Conservation (phyloP, 306 rosid genomes). For the Dalbergia cultrata region DNA sequence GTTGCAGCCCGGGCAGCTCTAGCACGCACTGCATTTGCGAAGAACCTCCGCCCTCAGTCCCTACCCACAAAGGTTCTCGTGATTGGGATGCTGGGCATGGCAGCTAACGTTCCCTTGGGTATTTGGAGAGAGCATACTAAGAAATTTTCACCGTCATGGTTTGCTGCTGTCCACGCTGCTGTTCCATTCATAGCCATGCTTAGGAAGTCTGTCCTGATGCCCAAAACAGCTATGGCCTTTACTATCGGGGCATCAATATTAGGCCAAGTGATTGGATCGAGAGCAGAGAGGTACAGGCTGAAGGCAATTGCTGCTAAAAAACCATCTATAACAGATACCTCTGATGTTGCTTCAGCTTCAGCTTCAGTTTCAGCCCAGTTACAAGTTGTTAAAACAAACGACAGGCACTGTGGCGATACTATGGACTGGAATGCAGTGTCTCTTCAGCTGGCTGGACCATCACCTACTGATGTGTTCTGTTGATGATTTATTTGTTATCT, state of each 20-base stretch:
- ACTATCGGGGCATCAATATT: conserved; percentile 92
- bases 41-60: conserved; percentile 94
- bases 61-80: conserved; percentile 92
- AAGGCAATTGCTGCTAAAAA: conserved; percentile 63
- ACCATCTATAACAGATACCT: conserved; percentile 49
- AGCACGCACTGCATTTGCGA: conserved; percentile 85
- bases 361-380: conserved; percentile 48
- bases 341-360: conserved; percentile 37
- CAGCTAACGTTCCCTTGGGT: conserved; percentile 94
- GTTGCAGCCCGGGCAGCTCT: conserved; percentile 96
- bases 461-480: conserved; percentile 72
- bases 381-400: conserved; percentile 50
- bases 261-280: conserved; percentile 95
- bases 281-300: conserved; percentile 87
- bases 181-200: conserved; percentile 98
- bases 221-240: conserved; percentile 97
- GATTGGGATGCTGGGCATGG: conserved; percentile 94
- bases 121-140: conserved; percentile 96
- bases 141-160: conserved; percentile 96
- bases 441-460: conserved; percentile 69
- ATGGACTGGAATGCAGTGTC: conserved; percentile 70
- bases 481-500: conserved; percentile 52
- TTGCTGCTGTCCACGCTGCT: conserved; percentile 95
- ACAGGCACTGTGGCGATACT: conserved; percentile 67
- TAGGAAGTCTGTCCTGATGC: conserved; percentile 92